A percentile compares a stretch with the other conserved stretches of the same genome.
phyloP scores from a whole-genome alignment of 179 eudicot genomes.

The Drosera spatulata region DNA sequence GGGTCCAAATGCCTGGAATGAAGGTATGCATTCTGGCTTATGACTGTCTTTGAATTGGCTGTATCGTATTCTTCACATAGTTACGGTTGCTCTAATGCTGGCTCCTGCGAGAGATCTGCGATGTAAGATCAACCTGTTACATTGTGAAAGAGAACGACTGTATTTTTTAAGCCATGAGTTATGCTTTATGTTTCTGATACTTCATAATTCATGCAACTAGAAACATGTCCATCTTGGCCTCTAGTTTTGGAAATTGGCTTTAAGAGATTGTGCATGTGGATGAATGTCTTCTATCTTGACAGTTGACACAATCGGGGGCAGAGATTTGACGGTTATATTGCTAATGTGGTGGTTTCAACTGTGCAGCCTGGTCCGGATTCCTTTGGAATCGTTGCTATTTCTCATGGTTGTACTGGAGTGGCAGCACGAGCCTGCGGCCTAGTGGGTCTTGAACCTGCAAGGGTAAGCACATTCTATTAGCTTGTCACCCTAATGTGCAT shows the following conservation, averaged over 20 bases:
- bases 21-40: slow-evolving; percentile 33
- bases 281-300: slow-evolving; percentile 5
- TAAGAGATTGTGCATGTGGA: no score
- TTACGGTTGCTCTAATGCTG: no score
- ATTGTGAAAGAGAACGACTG: no score
- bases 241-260: not conserved
- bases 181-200: no score
- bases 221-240: no score
- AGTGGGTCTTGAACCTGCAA: slow-evolving; percentile 78
- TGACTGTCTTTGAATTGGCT: no score
- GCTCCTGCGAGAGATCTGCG: no score
- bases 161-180: no score
- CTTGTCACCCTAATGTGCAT: not conserved
- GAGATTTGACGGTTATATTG: not conserved
- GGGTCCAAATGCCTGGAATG: slow-evolving; percentile 99
- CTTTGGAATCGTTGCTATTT: slow-evolving; percentile 79
- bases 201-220: no score
- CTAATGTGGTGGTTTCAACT: not conserved
- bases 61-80: no score
- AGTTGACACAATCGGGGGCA: not conserved
- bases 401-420: slow-evolving; percentile 82
- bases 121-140: no score
- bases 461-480: slow-evolving; percentile 35
- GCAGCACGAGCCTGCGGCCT: slow-evolving; percentile 14
- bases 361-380: slow-evolving; percentile 84